Evolutionary conservation across 1,139 yeast species (phyloP).

Genomic region (Magnusiomyces tetraspermus): DNA sequence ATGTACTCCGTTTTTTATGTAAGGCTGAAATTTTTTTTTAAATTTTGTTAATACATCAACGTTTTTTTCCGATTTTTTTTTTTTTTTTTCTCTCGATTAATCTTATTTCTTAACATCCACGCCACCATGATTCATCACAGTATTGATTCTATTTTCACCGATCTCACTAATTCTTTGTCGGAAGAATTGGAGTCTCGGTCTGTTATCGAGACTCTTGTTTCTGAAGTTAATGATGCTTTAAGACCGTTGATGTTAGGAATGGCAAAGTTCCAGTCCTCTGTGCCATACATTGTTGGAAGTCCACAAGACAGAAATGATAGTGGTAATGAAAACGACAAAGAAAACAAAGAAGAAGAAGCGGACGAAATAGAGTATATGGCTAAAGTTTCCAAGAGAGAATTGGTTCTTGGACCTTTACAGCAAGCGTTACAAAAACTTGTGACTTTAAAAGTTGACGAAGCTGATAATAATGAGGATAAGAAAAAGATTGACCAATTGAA

Average conservation of each 20-base stretch:
- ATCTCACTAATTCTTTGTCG: neutral
- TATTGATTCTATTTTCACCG: neutral
- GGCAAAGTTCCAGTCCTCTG: neutral
- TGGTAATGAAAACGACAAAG: neutral
- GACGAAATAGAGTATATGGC: neutral
- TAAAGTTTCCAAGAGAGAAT: neutral
- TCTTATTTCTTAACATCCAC: no score
- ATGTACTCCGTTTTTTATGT: no score
- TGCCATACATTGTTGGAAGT: neutral
- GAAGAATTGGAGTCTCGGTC: neutral
- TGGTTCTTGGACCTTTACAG: neutral
- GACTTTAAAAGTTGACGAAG: no score
- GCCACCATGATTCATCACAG: neutral
- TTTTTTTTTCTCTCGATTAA: no score
- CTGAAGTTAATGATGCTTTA: neutral
- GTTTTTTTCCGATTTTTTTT: no score
- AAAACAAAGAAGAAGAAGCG: neutral
- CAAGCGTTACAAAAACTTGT: neutral
- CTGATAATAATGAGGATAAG: no score
- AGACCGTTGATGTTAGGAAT: neutral
- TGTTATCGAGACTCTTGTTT: neutral
- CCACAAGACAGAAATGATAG: neutral
- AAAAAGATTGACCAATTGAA: neutral
- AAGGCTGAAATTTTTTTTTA: no score
- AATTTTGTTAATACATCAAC: no score